Conservation (phyloP, 108 stramenopile genomes). For the Aurantiochytrium sp. region DNA sequence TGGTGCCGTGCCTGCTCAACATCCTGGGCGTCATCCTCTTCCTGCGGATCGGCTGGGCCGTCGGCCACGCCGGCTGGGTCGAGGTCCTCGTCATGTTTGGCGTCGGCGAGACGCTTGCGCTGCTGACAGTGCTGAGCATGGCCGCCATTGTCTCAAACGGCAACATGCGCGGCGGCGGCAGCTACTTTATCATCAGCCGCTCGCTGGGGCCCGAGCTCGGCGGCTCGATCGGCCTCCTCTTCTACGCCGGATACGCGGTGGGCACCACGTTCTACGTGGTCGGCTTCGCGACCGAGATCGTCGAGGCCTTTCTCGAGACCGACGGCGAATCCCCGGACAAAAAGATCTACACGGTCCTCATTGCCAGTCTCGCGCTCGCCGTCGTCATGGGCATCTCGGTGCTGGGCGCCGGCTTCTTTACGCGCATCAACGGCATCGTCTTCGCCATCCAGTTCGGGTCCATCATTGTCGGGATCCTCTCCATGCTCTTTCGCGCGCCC, state of each 20-base stretch:
- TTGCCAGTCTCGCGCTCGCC: neutral
- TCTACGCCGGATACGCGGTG: conserved; percentile 14
- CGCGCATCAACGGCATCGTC: conserved; percentile 20
- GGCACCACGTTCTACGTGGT: conserved; percentile 33
- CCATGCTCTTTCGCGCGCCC: neutral
- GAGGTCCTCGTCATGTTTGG: conserved; percentile 9
- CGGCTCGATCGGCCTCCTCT: conserved; percentile 24
- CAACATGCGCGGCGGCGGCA: conserved; percentile 20
- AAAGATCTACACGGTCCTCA: neutral
- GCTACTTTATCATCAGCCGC: conserved; percentile 35
- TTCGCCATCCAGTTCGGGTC: neutral
- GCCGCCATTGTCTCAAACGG: conserved; percentile 28
- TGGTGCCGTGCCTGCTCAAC: conserved; percentile 26
- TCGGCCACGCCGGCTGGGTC: conserved; percentile 14
- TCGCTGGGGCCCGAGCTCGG: conserved; percentile 41
- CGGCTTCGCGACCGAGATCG: conserved; percentile 32
- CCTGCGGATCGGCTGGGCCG: neutral
- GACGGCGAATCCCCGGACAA: neutral
- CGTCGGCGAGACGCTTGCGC: neutral
- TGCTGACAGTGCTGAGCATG: conserved; percentile 31
- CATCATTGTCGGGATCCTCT: conserved; percentile 26
- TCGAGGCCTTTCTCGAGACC: neutral
- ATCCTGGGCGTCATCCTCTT: conserved; percentile 37
- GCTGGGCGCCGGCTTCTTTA: conserved; percentile 5
- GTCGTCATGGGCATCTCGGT: neutral